Conservation (phyloP, 495 filamentous ascomycete species). For the Hapsidospora chrysogenum region DNA sequence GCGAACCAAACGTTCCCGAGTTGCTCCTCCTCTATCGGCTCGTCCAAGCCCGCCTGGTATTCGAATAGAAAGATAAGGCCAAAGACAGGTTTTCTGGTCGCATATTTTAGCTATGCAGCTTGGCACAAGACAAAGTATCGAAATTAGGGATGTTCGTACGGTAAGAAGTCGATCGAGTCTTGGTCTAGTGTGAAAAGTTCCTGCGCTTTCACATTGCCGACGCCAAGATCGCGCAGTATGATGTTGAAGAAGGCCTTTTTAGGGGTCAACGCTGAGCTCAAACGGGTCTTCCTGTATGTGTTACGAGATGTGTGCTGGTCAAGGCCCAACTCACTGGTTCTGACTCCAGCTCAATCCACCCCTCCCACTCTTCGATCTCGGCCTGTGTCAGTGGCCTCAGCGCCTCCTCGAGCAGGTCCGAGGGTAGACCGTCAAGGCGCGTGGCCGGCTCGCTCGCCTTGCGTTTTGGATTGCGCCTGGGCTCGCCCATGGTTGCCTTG, state of each 20-base stretch:
- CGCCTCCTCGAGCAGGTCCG: conserved; percentile 16
- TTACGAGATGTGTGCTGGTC: too few relatives aligned
- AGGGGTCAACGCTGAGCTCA: conserved; percentile 2
- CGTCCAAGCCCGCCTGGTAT: conserved; percentile 38
- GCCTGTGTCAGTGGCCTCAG: conserved; percentile 18
- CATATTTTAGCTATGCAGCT: too few relatives aligned
- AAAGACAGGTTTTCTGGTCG: conserved; percentile 42
- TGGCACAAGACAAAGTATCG: too few relatives aligned
- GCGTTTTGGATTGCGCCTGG: conserved; percentile 21
- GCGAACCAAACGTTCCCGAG: conserved; percentile 74
- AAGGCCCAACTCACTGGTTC: conserved; percentile 49
- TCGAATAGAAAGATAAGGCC: conserved; percentile 75
- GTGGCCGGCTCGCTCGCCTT: conserved; percentile 14
- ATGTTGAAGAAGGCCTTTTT: conserved; percentile 63
- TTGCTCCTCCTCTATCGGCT: conserved; percentile 8
- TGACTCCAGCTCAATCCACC: conserved; percentile 81
- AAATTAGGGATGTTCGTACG: too few relatives aligned
- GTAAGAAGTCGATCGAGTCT: conserved; percentile 43
- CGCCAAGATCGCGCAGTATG: conserved; percentile 64
- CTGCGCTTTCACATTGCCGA: conserved; percentile 53
- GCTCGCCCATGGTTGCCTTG: too few relatives aligned
- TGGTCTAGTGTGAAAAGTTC: conserved; percentile 67
- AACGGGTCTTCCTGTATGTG: too few relatives aligned
- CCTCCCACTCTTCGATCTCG: conserved; percentile 31
- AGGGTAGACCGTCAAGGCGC: conserved; percentile 13